Evolutionary conservation across 805 yeast genomes (phyloP).

Genomic region (Myxozyma monticola): DNA sequence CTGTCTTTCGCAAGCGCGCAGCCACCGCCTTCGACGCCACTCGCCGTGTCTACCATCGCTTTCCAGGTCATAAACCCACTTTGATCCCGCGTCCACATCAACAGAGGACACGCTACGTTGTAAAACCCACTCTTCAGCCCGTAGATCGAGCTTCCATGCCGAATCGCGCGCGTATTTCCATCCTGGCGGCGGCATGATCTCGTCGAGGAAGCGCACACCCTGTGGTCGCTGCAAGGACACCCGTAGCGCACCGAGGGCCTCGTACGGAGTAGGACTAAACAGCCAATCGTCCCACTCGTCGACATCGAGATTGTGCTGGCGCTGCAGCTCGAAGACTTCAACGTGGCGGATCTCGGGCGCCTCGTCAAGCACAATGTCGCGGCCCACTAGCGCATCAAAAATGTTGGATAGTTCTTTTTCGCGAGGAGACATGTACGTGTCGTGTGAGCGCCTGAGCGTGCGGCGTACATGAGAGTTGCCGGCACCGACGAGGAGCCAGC

Average conservation of each 20-base stretch:
- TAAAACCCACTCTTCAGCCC: slow-evolving; percentile 53
- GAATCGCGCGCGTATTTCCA: slow-evolving; percentile 68
- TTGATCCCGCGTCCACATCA: slow-evolving; percentile 35
- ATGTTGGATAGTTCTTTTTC: slow-evolving; percentile 38
- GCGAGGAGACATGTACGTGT: slow-evolving; percentile 33
- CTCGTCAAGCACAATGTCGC: slow-evolving; percentile 65
- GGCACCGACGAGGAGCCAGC: slow-evolving; percentile 26
- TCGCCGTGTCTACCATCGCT: slow-evolving; percentile 36
- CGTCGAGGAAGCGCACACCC: slow-evolving; percentile 57
- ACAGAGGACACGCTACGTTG: slow-evolving; percentile 45
- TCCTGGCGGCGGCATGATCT: slow-evolving; percentile 64
- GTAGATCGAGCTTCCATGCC: slow-evolving; percentile 64
- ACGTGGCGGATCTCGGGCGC: slow-evolving; percentile 60
- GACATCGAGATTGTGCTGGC: slow-evolving; percentile 56
- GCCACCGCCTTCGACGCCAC: slow-evolving; percentile 46
- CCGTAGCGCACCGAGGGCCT: slow-evolving; percentile 48
- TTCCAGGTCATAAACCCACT: slow-evolving; percentile 43
- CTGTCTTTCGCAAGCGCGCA: slow-evolving; percentile 38
- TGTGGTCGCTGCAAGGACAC: slow-evolving; percentile 58
- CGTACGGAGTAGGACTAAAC: slow-evolving; percentile 59
- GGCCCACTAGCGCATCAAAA: slow-evolving; percentile 43
- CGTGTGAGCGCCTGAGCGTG: slow-evolving; percentile 9
- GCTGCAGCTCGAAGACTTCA: slow-evolving; percentile 75
- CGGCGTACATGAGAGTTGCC: slow-evolving; percentile 29
- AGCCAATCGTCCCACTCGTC: slow-evolving; percentile 61